Percentiles rank a stretch among this genome's conserved stretches.
phyloP scores from a whole-genome alignment of 2,329 filamentous ascomycete species.

The Sporothrix dimorphospora region DNA sequence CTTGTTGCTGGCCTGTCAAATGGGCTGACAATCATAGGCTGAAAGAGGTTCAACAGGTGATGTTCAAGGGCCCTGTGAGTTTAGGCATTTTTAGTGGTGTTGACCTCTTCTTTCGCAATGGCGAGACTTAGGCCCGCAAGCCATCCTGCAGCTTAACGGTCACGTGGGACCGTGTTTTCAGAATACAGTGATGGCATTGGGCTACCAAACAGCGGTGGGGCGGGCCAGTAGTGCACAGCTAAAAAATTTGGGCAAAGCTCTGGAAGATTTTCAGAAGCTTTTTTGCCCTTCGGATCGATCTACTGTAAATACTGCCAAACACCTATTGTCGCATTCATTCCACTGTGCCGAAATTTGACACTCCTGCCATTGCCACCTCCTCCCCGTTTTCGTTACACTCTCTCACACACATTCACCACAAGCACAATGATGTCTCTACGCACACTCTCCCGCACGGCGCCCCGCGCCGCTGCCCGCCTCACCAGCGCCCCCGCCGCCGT shows the following conservation, averaged over 20 bases:
- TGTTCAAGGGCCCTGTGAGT: background rate
- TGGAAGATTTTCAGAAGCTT: slow-evolving; percentile 29
- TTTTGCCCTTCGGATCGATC: slow-evolving; percentile 23
- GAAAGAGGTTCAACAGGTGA: background rate
- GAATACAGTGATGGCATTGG: slow-evolving; percentile 8
- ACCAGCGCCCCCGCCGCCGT: slow-evolving; percentile 47
- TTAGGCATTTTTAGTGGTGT: background rate
- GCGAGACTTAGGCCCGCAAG: background rate
- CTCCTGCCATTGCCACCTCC: background rate
- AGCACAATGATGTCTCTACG: slow-evolving; percentile 71
- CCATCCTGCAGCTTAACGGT: background rate
- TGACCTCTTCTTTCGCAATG: background rate
- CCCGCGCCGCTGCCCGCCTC: slow-evolving; percentile 64
- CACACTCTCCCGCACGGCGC: slow-evolving; percentile 66
- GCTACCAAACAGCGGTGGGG: slow-evolving; percentile 14
- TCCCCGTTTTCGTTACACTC: background rate
- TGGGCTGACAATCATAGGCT: background rate
- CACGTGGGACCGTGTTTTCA: background rate
- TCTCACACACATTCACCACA: background rate
- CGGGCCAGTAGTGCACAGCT: background rate
- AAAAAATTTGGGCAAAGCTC: slow-evolving; percentile 22
- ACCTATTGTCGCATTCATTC: background rate
- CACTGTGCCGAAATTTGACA: slow-evolving; percentile 19
- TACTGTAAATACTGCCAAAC: background rate
- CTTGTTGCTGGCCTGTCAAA: background rate